These are phyloP conservation scores for Sesbania bispinosa DNA, from an alignment of 306 rosid species.

Conservation along the genomic window DNA sequence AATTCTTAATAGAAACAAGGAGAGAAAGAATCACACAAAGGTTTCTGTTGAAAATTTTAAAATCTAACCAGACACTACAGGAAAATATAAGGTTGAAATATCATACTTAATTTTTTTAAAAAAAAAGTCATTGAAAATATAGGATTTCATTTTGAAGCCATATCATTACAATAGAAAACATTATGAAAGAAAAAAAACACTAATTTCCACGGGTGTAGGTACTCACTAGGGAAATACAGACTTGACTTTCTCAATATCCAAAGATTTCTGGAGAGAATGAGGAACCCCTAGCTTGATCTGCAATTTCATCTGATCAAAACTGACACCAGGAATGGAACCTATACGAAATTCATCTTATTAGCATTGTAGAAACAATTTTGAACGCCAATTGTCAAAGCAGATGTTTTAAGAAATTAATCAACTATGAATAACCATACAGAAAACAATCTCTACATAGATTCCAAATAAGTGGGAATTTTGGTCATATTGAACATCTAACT, in stretches of 20 bases:
- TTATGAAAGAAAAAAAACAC: not conserved
- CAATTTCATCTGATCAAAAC: slow-evolving; percentile 81
- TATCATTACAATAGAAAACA: not conserved
- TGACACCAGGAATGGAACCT: slow-evolving; percentile 93
- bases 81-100: not conserved
- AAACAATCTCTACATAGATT: not conserved
- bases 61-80: not conserved
- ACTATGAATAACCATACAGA: not conserved
- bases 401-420: not conserved
- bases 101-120: not conserved
- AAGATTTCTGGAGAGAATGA: slow-evolving; percentile 62
- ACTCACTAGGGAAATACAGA: slow-evolving; percentile 97
- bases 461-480: not conserved
- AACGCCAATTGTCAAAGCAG: not conserved
- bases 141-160: not conserved
- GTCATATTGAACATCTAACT: not conserved
- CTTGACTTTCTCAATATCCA: slow-evolving; percentile 82
- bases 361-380: slow-evolving; percentile 16
- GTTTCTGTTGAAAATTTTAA: not conserved
- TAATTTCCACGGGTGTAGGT: not conserved
- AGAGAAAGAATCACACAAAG: not conserved
- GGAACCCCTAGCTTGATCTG: slow-evolving; percentile 94
- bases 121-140: not conserved
- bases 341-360: slow-evolving; percentile 30
- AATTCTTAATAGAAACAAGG: not conserved